phyloP scores from a whole-genome alignment of 2,329 filamentous ascomycete genomes.

The Trichoderma citrinoviride region DNA sequence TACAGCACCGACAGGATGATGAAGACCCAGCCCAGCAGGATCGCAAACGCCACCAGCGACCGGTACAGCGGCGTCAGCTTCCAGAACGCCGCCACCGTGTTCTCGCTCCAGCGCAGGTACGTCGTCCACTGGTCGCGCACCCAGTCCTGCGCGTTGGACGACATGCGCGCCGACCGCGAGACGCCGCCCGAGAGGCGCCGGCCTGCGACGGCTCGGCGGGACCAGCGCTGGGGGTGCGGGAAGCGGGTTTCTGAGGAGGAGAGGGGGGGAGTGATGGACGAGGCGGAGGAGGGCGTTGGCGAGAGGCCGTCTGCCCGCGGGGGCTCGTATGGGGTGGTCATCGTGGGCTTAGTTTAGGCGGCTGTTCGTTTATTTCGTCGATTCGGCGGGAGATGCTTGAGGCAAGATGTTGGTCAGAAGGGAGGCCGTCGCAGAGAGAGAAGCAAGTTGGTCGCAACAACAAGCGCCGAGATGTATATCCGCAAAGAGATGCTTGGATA shows the following conservation, averaged over 20 bases:
- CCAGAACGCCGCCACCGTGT: constrained; percentile 50
- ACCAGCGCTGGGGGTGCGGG: constrained; percentile 20
- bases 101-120: constrained; percentile 42
- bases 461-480: not conserved
- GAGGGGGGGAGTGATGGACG: constrained; percentile 14
- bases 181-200: constrained; percentile 42
- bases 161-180: constrained; percentile 15
- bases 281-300: constrained; percentile 8
- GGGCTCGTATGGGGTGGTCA: not conserved
- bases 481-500: not conserved
- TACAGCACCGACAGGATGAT: constrained; percentile 71
- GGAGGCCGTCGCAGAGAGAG: not conserved
- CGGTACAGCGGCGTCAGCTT: constrained; percentile 61
- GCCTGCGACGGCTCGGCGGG: constrained; percentile 4
- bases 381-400: not conserved
- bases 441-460: not conserved
- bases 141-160: constrained; percentile 31
- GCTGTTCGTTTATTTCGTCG: not conserved
- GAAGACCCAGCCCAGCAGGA: constrained; percentile 52
- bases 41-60: constrained; percentile 50
- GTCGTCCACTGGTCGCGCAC: constrained; percentile 38
- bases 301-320: constrained; percentile 1
- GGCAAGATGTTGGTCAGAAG: not conserved
- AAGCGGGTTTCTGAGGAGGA: constrained; percentile 27
- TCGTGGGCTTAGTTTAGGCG: not conserved